Evolutionary conservation across 441 rosid species (phyloP).

Genomic region (Viola pubescens): DNA sequence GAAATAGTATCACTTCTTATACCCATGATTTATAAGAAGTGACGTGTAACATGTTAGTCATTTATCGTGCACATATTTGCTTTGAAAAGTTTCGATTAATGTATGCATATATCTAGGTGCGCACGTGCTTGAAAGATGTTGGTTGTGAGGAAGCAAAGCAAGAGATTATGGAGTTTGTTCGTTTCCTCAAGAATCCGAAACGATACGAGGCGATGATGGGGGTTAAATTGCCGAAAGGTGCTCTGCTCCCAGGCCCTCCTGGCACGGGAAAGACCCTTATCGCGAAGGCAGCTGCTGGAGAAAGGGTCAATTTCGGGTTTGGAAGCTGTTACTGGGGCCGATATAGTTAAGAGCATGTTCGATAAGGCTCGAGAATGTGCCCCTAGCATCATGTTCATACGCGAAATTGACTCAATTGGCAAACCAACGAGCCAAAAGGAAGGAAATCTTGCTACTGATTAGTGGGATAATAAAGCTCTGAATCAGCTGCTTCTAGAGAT

Average conservation of each 20-base stretch:
- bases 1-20: too few species aligned
- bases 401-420: conserved; percentile 62
- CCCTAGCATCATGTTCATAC: conserved; percentile 55
- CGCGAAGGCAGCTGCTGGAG: conserved; percentile 71
- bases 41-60: too few species aligned
- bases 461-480: conserved; percentile 65
- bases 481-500: conserved; percentile 65
- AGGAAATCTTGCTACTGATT: conserved; percentile 51
- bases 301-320: conserved; percentile 54
- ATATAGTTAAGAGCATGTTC: conserved; percentile 60
- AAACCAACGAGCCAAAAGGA: conserved; percentile 58
- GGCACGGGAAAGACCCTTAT: conserved; percentile 71
- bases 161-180: conserved; percentile 69
- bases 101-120: conserved; percentile 36
- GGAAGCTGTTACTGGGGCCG: conserved; percentile 64
- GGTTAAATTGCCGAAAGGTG: conserved; percentile 65
- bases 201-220: conserved; percentile 58
- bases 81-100: too few species aligned
- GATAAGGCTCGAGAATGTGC: conserved; percentile 62
- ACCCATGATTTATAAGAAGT: too few species aligned
- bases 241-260: conserved; percentile 60
- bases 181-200: conserved; percentile 64
- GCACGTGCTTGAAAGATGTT: conserved; percentile 56
- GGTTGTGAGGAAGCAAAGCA: conserved; percentile 77
- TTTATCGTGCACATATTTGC: too few species aligned